Evolutionary conservation across 192 early-diverging fungal genomes (phyloP).

Genomic region (Coemansia umbellata): DNA sequence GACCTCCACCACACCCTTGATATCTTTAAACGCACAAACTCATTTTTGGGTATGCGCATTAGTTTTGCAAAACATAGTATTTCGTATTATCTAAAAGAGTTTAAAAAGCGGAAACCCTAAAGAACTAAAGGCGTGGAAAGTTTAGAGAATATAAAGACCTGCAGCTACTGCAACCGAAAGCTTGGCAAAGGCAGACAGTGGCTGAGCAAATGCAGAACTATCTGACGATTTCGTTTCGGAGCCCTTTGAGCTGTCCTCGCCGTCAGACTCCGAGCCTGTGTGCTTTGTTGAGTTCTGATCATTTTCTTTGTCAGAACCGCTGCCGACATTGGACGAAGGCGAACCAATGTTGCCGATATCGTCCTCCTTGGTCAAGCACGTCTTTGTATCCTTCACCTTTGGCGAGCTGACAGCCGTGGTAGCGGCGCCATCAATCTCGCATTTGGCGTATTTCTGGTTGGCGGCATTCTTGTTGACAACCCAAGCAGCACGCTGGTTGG

Average conservation of each 20-base stretch:
- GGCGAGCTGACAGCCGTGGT: conserved; percentile 22
- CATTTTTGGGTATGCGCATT: no score
- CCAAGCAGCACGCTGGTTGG: conserved; percentile 34
- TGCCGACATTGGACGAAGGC: conserved; percentile 8
- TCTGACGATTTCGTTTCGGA: background rate
- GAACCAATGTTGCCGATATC: conserved; percentile 22
- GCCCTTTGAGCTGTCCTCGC: background rate
- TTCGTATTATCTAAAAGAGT: background rate
- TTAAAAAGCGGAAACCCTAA: no score
- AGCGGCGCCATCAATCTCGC: conserved; percentile 31
- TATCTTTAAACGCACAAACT: no score
- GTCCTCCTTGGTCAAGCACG: conserved; percentile 33
- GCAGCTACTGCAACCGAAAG: background rate
- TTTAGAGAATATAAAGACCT: conserved; percentile 8
- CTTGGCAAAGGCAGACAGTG: background rate
- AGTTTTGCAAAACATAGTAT: background rate
- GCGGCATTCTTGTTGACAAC: conserved; percentile 44
- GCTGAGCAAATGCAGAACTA: background rate
- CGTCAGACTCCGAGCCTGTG: background rate
- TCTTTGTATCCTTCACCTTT: conserved; percentile 23
- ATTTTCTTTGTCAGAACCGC: background rate
- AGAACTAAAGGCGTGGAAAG: no score
- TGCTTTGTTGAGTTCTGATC: background rate
- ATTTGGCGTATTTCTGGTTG: conserved; percentile 32
- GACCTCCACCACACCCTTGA: no score